Evolutionary conservation across 306 rosid species (phyloP).

Genomic region (Sicyos edulis): DNA sequence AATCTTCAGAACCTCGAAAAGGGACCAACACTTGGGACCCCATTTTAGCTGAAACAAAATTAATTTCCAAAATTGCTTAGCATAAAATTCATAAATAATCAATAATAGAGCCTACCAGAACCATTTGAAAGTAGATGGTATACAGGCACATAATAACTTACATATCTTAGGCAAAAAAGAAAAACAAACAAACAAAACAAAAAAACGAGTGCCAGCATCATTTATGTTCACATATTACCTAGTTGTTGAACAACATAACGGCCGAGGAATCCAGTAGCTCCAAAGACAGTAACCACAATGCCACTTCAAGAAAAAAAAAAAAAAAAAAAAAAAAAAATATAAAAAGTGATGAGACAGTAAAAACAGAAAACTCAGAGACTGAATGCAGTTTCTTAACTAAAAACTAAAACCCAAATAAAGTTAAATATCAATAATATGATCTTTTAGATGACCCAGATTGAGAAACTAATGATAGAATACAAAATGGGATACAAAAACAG

Average conservation of each 20-base stretch:
- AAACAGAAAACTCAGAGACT: background rate
- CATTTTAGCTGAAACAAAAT: conserved; percentile 68
- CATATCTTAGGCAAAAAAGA: background rate
- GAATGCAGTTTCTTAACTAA: background rate
- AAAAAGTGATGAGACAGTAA: background rate
- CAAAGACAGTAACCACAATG: conserved; percentile 85
- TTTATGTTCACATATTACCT: conserved; percentile 41
- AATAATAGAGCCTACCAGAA: conserved; percentile 2
- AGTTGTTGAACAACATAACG: conserved; percentile 97
- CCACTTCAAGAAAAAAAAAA: conserved; percentile 51
- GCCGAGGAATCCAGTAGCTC: conserved; percentile 97
- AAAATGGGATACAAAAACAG: too few species aligned
- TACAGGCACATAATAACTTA: background rate
- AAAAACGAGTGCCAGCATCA: background rate
- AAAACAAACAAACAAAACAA: too few species aligned
- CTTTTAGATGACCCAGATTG: background rate
- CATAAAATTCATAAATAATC: background rate
- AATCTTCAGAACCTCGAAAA: conserved; percentile 92
- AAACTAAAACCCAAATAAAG: background rate
- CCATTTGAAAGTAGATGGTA: conserved; percentile 5
- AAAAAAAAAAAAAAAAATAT: too few species aligned
- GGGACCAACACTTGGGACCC: conserved; percentile 95
- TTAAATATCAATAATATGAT: background rate
- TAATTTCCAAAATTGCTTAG: conserved; percentile 7
- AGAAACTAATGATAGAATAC: too few species aligned